Evolutionary conservation across 768 basidiomycete genomes (phyloP).

Genomic region (Mycena floridula): DNA sequence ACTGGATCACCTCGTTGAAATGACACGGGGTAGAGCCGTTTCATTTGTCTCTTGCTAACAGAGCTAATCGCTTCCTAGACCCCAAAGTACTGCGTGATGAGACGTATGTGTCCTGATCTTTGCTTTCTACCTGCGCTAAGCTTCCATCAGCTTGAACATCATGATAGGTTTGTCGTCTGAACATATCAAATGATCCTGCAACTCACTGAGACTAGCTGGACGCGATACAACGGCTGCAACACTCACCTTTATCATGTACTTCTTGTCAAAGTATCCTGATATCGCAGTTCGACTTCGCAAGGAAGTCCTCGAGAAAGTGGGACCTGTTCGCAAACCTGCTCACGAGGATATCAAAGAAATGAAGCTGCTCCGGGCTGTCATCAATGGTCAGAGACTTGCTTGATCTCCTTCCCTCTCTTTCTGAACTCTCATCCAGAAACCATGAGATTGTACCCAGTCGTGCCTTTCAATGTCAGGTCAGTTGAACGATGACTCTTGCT

Average conservation of each 20-base stretch:
- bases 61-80: constrained; percentile 16
- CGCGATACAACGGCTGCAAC: constrained; percentile 41
- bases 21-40: constrained; percentile 32
- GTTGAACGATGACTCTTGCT: neutral
- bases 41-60: neutral
- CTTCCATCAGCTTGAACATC: constrained; percentile 30
- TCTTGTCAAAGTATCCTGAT: constrained; percentile 45
- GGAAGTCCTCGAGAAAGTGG: constrained; percentile 51
- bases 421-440: constrained; percentile 42
- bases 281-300: constrained; percentile 42
- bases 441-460: constrained; percentile 48
- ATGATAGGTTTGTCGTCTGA: constrained; percentile 28
- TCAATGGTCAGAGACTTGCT: constrained; percentile 61
- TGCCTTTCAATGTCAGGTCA: constrained; percentile 50
- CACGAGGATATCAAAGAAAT: constrained; percentile 54
- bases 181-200: neutral
- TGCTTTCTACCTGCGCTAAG: neutral
- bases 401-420: neutral
- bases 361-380: constrained; percentile 59
- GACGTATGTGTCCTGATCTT: constrained; percentile 22
- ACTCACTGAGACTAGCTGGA: constrained; percentile 23
- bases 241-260: constrained; percentile 35
- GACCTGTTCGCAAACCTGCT: constrained; percentile 39
- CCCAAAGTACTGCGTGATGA: constrained; percentile 44
- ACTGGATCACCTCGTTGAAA: constrained; percentile 48